These are phyloP conservation scores for Termitomyces titanicus DNA, from an alignment of 768 basidiomycete genomes.

Conservation along the genomic window DNA sequence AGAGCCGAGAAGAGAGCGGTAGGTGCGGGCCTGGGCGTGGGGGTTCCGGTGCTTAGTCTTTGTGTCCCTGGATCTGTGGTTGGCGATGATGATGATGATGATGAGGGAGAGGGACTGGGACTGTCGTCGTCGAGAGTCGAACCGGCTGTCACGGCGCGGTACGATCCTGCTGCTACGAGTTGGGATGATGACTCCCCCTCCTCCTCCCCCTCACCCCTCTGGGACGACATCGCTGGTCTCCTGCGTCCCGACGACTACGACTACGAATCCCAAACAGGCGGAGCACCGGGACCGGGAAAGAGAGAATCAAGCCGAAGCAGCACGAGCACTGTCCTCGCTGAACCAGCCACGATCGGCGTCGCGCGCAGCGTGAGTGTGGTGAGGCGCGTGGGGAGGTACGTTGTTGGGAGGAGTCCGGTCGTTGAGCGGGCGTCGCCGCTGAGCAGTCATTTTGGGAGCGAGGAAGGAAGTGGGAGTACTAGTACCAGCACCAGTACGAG, in stretches of 20 bases:
- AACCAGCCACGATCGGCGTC: slow-evolving; percentile 30
- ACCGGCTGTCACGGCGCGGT: slow-evolving; percentile 16
- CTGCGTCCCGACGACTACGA: slow-evolving; percentile 1
- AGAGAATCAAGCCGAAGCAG: slow-evolving; percentile 45
- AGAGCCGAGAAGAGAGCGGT: no score
- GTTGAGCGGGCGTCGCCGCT: slow-evolving; percentile 37
- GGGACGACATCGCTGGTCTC: slow-evolving; percentile 12
- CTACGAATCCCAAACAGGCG: slow-evolving; percentile 18
- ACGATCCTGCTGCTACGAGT: slow-evolving; percentile 12
- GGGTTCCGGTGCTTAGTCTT: no score
- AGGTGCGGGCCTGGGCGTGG: no score
- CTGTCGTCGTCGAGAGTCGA: slow-evolving; percentile 18
- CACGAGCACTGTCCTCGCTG: slow-evolving; percentile 41
- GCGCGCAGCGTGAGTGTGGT: slow-evolving; percentile 44
- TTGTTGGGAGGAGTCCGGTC: slow-evolving; percentile 31
- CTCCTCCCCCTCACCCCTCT: slow-evolving; percentile 14
- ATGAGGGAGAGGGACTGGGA: slow-evolving; percentile 15
- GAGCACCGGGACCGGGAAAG: neutral
- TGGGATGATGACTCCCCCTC: slow-evolving; percentile 1
- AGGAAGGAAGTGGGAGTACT: no score
- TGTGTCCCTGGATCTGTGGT: no score
- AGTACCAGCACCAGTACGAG: no score
- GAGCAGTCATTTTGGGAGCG: slow-evolving; percentile 39
- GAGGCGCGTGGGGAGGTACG: slow-evolving; percentile 49
- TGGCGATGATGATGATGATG: slow-evolving; percentile 5